Evolutionary conservation across 768 basidiomycete genomes (phyloP), one percentile per base, ranked within the genome.

Genomic region (Cantharellus anzutake): DNA sequence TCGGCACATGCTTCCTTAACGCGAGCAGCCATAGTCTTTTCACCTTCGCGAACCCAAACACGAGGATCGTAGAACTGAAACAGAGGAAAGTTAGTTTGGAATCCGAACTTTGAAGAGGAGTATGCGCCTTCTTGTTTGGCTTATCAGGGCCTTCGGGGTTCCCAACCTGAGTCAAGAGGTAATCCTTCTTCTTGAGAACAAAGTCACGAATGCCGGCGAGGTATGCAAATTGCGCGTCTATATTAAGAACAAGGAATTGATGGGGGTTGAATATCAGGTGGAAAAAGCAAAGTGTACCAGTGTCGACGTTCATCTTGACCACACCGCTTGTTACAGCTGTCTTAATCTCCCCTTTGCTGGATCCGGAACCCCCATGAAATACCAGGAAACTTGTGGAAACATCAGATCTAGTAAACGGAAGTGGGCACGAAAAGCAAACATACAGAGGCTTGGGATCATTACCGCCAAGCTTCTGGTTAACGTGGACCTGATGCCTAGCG

Each of bases 351-450:
- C 93, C 85, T 74, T 90, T 90, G 65, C 86, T 82, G 40, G 96
- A 98, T 51, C 96, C 96, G 58, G 96, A 98, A 64, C 96, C 96
- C 73, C 96, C 96, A 75, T 99, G 96, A 91, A 98, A 99, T 72
- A 98, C 96, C 63, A 98, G 87, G 81, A 84, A 97, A 66, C 89
- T 90, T 58, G 38, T n/a, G 29, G 40, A 52, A 39, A 51, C 57
- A n/a, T 16, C 61, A 41, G 14, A 59, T 35, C 41, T 56, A 50
- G 40, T 5, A 41, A 14, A 57, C 11, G 38, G 38, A 55, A 7
- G 38, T 55, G 11, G 42, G 2, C 5, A 38, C 44, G 34, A 38
- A 29, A 42, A 5, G n/a, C 7, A n/a, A 5, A 73, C 86, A 69
- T 64, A 94, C 87, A 96, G 74, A 64, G 96, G 96, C 73, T 88